phyloP scores from a whole-genome alignment of 768 basidiomycete species.

The Lactarius quietus region DNA sequence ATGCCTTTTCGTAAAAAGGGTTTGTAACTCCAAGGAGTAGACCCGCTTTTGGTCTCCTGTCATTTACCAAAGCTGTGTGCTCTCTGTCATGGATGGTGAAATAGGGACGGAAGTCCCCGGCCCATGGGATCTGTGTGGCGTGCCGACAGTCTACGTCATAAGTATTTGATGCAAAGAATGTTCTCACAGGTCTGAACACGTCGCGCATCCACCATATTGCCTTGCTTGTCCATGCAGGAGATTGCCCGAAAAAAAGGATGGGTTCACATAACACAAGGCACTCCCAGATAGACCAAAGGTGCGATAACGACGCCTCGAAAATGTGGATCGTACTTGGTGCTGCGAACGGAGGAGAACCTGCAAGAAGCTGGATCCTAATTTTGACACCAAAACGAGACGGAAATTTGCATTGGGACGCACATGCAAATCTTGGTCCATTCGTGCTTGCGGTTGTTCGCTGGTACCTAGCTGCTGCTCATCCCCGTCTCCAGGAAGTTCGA shows the following conservation, averaged over 20 bases:
- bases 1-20: constrained; percentile 77
- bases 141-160: neutral
- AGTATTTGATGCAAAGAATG: neutral
- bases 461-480: constrained; percentile 73
- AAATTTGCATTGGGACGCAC: constrained; percentile 10
- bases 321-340: constrained; percentile 54
- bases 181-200: constrained; percentile 71
- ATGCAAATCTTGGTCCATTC: constrained; percentile 24
- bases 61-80: constrained; percentile 68
- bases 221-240: constrained; percentile 79
- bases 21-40: constrained; percentile 84
- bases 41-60: constrained; percentile 74
- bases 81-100: constrained; percentile 97
- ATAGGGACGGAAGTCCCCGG: constrained; percentile 87
- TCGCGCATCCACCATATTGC: constrained; percentile 92
- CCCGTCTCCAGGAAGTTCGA: constrained; percentile 61
- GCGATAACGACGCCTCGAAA: constrained; percentile 60
- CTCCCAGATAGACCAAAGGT: constrained; percentile 90
- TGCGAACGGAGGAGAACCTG: constrained; percentile 52
- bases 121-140: constrained; percentile 63
- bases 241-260: constrained; percentile 74
- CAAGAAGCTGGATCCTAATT: constrained; percentile 51
- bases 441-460: constrained; percentile 33
- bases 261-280: constrained; percentile 90
- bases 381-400: neutral